Evolutionary conservation across 495 filamentous ascomycete genomes (phyloP).

Genomic region (Penicillium daleae): DNA sequence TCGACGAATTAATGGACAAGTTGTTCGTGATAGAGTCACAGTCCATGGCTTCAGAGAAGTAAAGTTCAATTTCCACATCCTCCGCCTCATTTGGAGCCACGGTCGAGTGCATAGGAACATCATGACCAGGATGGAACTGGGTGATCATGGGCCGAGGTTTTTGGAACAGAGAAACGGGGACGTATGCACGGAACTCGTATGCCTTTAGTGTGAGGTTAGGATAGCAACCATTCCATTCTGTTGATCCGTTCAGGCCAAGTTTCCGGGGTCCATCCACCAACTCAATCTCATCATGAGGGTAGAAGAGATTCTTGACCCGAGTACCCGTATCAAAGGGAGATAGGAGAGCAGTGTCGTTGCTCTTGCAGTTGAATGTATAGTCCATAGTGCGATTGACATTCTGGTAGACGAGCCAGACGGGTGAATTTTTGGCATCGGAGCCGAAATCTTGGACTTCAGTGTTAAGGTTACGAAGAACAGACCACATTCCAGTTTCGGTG

Average conservation of each 20-base stretch:
- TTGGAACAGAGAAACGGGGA: conserved; percentile 52
- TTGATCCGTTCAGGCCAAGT: conserved; percentile 47
- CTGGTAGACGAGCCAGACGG: conserved; percentile 68
- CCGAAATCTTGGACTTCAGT: conserved; percentile 53
- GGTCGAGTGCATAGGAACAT: conserved; percentile 57
- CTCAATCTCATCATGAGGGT: conserved; percentile 59
- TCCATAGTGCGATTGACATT: conserved; percentile 58
- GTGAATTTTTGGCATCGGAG: conserved; percentile 44
- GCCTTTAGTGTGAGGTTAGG: conserved; percentile 52
- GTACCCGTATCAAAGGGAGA: conserved; percentile 59
- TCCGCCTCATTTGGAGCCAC: conserved; percentile 47
- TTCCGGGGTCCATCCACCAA: conserved; percentile 43
- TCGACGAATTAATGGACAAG: conserved; percentile 57
- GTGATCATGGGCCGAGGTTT: conserved; percentile 64
- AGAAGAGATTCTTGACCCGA: conserved; percentile 66
- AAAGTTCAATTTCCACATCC: conserved; percentile 53
- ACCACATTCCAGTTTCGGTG: conserved; percentile 72
- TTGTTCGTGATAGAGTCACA: conserved; percentile 57
- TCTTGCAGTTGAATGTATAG: conserved; percentile 62
- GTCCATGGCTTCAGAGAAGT: conserved; percentile 66
- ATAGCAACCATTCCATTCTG: conserved; percentile 58
- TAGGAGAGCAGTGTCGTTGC: conserved; percentile 51
- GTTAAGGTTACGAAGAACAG: conserved; percentile 55
- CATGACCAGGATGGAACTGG: conserved; percentile 65
- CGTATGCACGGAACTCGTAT: conserved; percentile 68